phyloP scores from a whole-genome alignment of 345 rosid genomes.

The Punica granatum region DNA sequence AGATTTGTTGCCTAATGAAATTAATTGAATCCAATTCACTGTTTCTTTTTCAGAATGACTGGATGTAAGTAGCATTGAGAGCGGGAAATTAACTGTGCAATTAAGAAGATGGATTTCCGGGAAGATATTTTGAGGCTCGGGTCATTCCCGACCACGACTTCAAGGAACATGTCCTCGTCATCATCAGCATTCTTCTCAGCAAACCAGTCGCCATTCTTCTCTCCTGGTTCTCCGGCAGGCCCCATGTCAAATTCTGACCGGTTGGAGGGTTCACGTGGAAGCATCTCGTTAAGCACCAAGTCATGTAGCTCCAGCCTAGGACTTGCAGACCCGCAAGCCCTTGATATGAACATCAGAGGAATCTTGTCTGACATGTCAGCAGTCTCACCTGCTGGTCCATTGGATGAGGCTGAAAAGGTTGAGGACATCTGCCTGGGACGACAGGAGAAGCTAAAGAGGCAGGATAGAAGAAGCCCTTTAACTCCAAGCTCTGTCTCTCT shows the following conservation, averaged over 20 bases:
- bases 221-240: constrained; percentile 67
- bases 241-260: constrained; percentile 52
- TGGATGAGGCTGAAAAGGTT: constrained; percentile 35
- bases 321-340: constrained; percentile 35
- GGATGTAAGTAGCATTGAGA: constrained; percentile 22
- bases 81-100: constrained; percentile 12
- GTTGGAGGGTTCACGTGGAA: constrained; percentile 54
- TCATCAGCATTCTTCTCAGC: constrained; percentile 91
- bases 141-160: constrained; percentile 40
- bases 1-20: not conserved
- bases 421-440: constrained; percentile 23
- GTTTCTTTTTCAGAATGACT: constrained; percentile 5
- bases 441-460: constrained; percentile 34
- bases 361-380: constrained; percentile 31
- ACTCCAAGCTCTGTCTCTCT: constrained; percentile 53
- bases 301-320: constrained; percentile 52
- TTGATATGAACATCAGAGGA: constrained; percentile 25
- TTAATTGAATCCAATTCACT: not conserved
- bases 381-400: constrained; percentile 21
- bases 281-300: constrained; percentile 25
- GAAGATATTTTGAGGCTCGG: constrained; percentile 69
- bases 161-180: constrained; percentile 72
- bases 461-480: constrained; percentile 18
- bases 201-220: constrained; percentile 85
- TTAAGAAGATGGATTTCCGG: constrained; percentile 45